phyloP scores from a whole-genome alignment of 345 rosid species.

The Kernera saxatilis region DNA sequence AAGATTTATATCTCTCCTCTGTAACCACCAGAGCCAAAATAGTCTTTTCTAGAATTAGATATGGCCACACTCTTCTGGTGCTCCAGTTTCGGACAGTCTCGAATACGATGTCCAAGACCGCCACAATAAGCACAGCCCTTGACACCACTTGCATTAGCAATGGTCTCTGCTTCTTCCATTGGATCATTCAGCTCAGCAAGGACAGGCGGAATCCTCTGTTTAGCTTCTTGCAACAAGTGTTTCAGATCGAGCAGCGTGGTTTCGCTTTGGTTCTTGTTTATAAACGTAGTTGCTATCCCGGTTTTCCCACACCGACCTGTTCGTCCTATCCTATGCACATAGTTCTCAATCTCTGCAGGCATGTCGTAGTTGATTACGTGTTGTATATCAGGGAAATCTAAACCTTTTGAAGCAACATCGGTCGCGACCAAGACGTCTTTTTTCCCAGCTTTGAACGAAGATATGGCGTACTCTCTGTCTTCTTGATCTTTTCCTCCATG shows the following conservation, averaged over 20 bases:
- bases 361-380: conserved; percentile 92
- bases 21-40: conserved; percentile 88
- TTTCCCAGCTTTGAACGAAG: conserved; percentile 76
- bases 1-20: conserved; percentile 60
- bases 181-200: conserved; percentile 85
- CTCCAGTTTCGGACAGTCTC: conserved; percentile 86
- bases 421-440: conserved; percentile 92
- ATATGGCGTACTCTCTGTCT: conserved; percentile 84
- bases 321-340: conserved; percentile 89
- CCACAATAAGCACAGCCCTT: conserved; percentile 97
- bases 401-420: conserved; percentile 88
- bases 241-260: conserved; percentile 80
- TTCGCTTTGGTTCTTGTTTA: conserved; percentile 92
- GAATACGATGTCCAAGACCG: conserved; percentile 85
- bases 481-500: conserved; percentile 98
- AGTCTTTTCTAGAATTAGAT: conserved; percentile 79
- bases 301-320: conserved; percentile 95
- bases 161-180: conserved; percentile 74
- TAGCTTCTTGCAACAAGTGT: conserved; percentile 87
- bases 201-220: conserved; percentile 91
- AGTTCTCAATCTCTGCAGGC: conserved; percentile 94
- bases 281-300: conserved; percentile 88
- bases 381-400: conserved; percentile 90
- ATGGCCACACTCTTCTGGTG: conserved; percentile 79
- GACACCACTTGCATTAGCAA: conserved; percentile 68